These are phyloP conservation scores for Tremella fuciformis DNA, from an alignment of 768 basidiomycete species.

Conservation along the genomic window DNA sequence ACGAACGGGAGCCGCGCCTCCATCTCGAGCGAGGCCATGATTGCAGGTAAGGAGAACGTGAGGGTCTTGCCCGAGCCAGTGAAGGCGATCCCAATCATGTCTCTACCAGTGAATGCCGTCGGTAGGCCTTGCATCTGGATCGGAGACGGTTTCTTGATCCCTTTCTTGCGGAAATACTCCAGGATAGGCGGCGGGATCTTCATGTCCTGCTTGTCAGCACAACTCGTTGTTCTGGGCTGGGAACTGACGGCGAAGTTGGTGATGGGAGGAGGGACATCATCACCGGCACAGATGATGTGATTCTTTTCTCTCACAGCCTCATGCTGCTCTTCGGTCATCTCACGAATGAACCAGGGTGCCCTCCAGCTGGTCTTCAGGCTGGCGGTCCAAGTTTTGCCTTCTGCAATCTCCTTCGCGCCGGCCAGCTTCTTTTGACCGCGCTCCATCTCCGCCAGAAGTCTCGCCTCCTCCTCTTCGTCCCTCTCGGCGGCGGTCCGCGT, in stretches of 20 bases:
- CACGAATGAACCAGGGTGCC: constrained; percentile 77
- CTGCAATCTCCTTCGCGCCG: constrained; percentile 86
- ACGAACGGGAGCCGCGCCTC: constrained; percentile 84
- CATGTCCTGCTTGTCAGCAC: constrained; percentile 69
- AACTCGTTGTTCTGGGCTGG: not conserved
- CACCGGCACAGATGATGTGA: constrained; percentile 92
- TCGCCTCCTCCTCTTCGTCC: constrained; percentile 80
- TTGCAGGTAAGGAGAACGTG: constrained; percentile 95
- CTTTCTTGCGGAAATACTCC: constrained; percentile 75
- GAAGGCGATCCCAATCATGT: constrained; percentile 98
- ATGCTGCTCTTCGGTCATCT: constrained; percentile 67
- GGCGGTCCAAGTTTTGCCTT: constrained; percentile 87
- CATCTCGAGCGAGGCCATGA: constrained; percentile 94
- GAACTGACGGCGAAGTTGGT: constrained; percentile 70
- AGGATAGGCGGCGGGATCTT: constrained; percentile 88
- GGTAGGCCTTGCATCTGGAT: constrained; percentile 98
- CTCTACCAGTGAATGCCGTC: constrained; percentile 92
- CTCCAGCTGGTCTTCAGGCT: constrained; percentile 84
- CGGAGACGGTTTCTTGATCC: constrained; percentile 82
- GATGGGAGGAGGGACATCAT: constrained; percentile 89
- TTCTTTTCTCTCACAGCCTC: constrained; percentile 77
- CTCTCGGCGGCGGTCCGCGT: constrained; percentile 84
- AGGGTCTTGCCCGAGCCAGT: constrained; percentile 98
- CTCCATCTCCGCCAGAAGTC: constrained; percentile 80
- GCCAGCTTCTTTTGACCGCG: constrained; percentile 85